Conservation (phyloP, 2,329 filamentous ascomycete species). For the Talaromyces sp. region DNA sequence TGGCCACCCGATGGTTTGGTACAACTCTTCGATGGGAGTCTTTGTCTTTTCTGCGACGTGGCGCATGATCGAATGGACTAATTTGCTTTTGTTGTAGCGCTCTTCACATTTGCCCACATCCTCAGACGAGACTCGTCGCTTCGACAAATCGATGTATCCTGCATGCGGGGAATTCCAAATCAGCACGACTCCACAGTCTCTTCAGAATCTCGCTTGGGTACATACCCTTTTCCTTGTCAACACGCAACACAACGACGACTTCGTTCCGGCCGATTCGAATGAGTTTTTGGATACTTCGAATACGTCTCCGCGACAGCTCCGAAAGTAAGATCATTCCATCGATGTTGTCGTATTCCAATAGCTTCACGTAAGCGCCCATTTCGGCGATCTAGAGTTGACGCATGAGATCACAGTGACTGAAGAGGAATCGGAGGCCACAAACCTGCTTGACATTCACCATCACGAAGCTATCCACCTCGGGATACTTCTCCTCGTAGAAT, state of each 20-base stretch:
- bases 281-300: constrained; percentile 96
- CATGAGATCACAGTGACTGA: background rate
- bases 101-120: constrained; percentile 99
- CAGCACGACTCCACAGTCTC: background rate
- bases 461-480: constrained; percentile 98
- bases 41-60: constrained; percentile 97
- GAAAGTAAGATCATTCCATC: constrained; percentile 99
- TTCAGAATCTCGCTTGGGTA: background rate
- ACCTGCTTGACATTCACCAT: constrained; percentile 99
- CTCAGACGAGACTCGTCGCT: constrained; percentile 94
- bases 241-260: constrained; percentile 95
- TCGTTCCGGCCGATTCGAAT: constrained; percentile 97
- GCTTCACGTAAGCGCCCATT: constrained; percentile 99
- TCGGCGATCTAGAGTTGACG: constrained; percentile 71
- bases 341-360: constrained; percentile 99
- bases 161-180: constrained; percentile 4
- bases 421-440: constrained; percentile 13
- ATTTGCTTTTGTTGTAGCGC: constrained; percentile 99
- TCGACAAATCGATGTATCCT: constrained; percentile 97
- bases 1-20: constrained; percentile 93
- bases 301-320: constrained; percentile 95
- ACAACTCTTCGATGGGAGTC: constrained; percentile 88
- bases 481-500: constrained; percentile 96
- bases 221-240: constrained; percentile 95
- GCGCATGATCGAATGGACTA: constrained; percentile 97